Evolutionary conservation across 83 land plant genomes (phyloP), one percentile per base, ranked within the genome.

Genomic region (Picea abies): DNA sequence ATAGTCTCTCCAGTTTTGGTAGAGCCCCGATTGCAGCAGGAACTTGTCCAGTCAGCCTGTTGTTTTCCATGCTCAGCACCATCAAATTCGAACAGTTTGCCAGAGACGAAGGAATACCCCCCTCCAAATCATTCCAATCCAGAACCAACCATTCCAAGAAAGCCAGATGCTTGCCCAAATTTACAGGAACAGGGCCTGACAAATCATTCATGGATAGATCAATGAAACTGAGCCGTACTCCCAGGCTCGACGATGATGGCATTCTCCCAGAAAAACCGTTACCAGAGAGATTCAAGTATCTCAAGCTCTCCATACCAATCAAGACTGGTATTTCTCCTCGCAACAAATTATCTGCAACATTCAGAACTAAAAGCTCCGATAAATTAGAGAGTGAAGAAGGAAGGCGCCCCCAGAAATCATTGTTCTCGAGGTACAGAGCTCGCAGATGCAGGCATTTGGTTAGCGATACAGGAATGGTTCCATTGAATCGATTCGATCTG

Each of bases 401-500:
- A 10, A 94, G 63, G 0, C 68, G 69, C 3, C 97, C 95, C 80
- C 90, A 89, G 76, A 94, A 65, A 17, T 83, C 84, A 82, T 94
- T 94, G 86, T 71, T 70, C 79, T 89, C 88, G 23, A 94, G 86
- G 81, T 86, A 90, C 12, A 94, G 67, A 3, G 90, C 85, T 73
- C 92, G 89, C 7, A 94, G 93, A 60, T 82, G 82, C 4, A 78
- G 3, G 82, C 85, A 84, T 69, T 29, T 10, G 65, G 85, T 78
- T 61, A 93, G 83, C 11, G 91, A 78, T 7, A 84, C 3, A 1
- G 93, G 97, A 20, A 94, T 76, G 71, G 90, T 81, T 76, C 99
- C 99, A 75, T 87, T 92, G 91, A 96, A 84, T 44, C 39, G 82
- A 82, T 96, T 96, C 75, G 92, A 89, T 69, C 90, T 91, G 76